Evolutionary conservation across 78 protist species (phyloP), one percentile per base, ranked within the genome.

Genomic region (Neovahlkampfia damariscottae): DNA sequence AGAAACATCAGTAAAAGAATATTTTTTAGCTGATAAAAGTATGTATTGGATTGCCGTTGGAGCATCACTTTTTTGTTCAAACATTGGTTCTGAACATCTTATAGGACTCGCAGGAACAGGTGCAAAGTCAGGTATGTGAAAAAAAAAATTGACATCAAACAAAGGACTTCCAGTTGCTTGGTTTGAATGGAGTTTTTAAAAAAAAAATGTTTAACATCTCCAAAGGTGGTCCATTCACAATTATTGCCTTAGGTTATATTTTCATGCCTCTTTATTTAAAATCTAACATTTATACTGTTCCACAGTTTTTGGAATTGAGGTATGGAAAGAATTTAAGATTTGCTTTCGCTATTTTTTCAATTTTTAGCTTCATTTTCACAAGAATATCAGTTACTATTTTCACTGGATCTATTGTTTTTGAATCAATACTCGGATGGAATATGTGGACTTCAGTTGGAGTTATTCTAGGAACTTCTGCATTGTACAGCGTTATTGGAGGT

Each of bases 401-500:
- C 8, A 37, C 85, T 0, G 85, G 84, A 10, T 50, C 80, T n/a
- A 37, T 81, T 35, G 29, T 82, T 35, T 32, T 82, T 5, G 9
- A n/a, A 27, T 5, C 5, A 27, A 19, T 82, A 30, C 32, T 78
- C 5, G 85, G 85, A 38, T 38, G 74, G 85, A 29, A 77, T 0
- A 3, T 2, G 31, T 75, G 9, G 8, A n/a, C 5, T 5, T 27
- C 82, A 30, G 74, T 67, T n/a, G 1, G 36, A 1, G 35, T 80
- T 1, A 32, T 82, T 10, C 40, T 82, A 19, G 10, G 62, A 5
- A 5, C 30, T 7, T 79, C 85, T 0, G 85, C 77, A 7, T 71
- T 30, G 27, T 82, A 82, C 76, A 78, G 84, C 19, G 67, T 40
- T 30, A 34, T 68, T n/a, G 85, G 85, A 2, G 85, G 85, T 2